Evolutionary conservation across 2,329 filamentous ascomycete species (phyloP), one percentile per base, ranked within the genome.

Genomic region (Colletotrichum tropicicola): DNA sequence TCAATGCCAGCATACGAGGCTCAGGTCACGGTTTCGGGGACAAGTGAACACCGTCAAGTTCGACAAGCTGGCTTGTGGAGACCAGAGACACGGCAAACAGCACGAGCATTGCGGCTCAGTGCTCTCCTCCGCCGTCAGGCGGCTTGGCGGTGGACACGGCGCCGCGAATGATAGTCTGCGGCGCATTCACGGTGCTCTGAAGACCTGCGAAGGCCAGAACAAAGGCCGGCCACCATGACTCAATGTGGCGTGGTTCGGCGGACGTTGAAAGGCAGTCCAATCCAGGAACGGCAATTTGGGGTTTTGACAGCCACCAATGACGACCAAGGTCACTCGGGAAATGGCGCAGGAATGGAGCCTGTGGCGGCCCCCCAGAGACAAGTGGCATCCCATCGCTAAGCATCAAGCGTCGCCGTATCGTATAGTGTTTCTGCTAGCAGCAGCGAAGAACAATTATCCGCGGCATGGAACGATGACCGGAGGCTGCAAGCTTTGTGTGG

Each of bases 181-280:
- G 57, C 23, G 56, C 39, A 56, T 65, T 45, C 41, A 44, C 61
- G 35, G 56, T 25, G 17, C 25, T 13, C 30, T 37, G 51, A 41
- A 28, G 35, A 30, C 6, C 32, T 43, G 28, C 37, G 10, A 43
- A 8, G 25, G 61, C 49, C 23, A 54, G 43, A 61, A 61, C 61
- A 60, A 65, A 61, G 49, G 41, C 49, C 23, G 28, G 2, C 43
- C 62, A 56, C 25, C 43, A 39, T 53, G 57, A 48, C 28, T 51
- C 61, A 45, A 51, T 23, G 61, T 65, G 61, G 61, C 61, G 61
- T 65, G 57, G 57, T 61, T 44, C 15, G 32, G 57, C 51, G 56
- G 44, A 65, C 35, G 61, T 61, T 61, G 61, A 41, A 17, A 55
- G 23, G 13, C 44, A 25, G 28, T 51, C 49, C 21, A 43, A 28